Conservation (phyloP, 1,139 yeast species). For the Neolecta irregularis region DNA sequence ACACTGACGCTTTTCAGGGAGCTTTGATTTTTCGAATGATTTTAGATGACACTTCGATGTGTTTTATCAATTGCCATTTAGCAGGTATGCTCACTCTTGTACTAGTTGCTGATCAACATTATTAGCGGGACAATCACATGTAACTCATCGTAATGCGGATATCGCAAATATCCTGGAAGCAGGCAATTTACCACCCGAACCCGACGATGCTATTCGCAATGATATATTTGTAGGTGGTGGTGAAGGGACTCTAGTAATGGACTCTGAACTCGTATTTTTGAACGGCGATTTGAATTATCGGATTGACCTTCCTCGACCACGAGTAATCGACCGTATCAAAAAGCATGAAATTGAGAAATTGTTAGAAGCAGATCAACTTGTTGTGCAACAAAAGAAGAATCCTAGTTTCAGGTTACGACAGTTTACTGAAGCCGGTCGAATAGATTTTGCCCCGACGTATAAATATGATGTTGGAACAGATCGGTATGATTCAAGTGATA, state of each 20-base stretch:
- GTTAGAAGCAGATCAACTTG: slow-evolving; percentile 61
- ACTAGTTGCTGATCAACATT: no score
- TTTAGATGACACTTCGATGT: slow-evolving; percentile 56
- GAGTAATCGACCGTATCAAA: slow-evolving; percentile 43
- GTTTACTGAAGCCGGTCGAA: slow-evolving; percentile 53
- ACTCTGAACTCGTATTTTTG: slow-evolving; percentile 83
- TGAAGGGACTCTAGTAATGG: slow-evolving; percentile 36
- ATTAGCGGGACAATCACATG: slow-evolving; percentile 73
- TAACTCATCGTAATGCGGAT: slow-evolving; percentile 73
- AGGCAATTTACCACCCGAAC: slow-evolving; percentile 25
- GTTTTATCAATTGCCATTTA: slow-evolving; percentile 73
- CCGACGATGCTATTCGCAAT: slow-evolving; percentile 31
- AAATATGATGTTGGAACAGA: slow-evolving; percentile 76
- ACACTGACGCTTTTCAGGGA: slow-evolving; percentile 30
- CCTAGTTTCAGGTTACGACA: slow-evolving; percentile 47
- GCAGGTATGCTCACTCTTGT: no score
- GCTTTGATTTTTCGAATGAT: slow-evolving; percentile 75
- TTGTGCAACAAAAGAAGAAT: slow-evolving; percentile 52
- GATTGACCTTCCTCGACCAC: slow-evolving; percentile 50
- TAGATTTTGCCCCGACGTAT: slow-evolving; percentile 76
- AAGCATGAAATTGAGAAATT: slow-evolving; percentile 39
- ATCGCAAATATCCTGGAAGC: slow-evolving; percentile 51
- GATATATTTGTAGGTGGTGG: slow-evolving; percentile 34
- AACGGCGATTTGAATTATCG: slow-evolving; percentile 88
- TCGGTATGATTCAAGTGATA: slow-evolving; percentile 71